phyloP scores from a whole-genome alignment of 2,329 filamentous ascomycete genomes.

The Colletotrichum euphorbiae region DNA sequence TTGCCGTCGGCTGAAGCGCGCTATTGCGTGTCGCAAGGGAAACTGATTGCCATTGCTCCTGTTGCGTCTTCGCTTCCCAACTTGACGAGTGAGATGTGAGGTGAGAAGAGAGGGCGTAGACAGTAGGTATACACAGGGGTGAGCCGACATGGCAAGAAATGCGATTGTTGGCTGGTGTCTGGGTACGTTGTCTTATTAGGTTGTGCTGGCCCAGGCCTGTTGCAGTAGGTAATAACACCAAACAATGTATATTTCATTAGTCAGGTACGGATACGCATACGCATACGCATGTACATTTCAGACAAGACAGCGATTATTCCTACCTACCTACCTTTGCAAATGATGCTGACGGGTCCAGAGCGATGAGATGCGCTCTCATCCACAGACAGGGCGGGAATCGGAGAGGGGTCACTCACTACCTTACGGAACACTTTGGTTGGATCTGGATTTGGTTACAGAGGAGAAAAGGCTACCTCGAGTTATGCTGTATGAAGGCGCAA shows the following conservation, averaged over 20 bases:
- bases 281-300: constrained; percentile 1
- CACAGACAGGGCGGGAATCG: constrained; percentile 1
- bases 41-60: constrained; percentile 18
- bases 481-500: neutral
- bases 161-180: constrained; percentile 26
- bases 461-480: neutral
- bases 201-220: constrained; percentile 29
- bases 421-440: neutral
- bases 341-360: no score
- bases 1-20: neutral
- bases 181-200: constrained; percentile 32
- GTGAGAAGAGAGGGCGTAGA: neutral
- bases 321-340: no score
- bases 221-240: constrained; percentile 19
- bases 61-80: constrained; percentile 9
- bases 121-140: no score
- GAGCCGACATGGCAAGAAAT: constrained; percentile 27
- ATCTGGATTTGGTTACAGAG: neutral
- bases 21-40: constrained; percentile 11
- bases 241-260: constrained; percentile 15
- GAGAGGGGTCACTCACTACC: neutral
- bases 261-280: constrained; percentile 19
- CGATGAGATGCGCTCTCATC: neutral
- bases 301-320: neutral
- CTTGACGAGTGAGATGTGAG: neutral